Base-by-base conservation (phyloP, 2,329 filamentous ascomycete species). In the Pseudogymnoascus sp. region DNA sequence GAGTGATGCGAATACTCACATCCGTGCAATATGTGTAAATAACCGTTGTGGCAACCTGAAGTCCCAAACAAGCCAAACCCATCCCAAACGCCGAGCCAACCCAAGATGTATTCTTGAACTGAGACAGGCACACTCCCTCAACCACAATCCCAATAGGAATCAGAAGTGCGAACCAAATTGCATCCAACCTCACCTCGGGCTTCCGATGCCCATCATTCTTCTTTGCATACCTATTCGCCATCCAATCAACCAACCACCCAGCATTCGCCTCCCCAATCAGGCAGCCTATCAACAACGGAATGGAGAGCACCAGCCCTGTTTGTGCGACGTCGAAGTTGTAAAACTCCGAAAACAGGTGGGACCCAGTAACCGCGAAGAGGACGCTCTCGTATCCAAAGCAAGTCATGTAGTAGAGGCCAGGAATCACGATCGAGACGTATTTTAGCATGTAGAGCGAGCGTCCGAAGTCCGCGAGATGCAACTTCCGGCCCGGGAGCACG, bases 71-170 rank as follows among this genome's bases (percentile, higher is more conserved):
- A 5, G 72, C 71, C 40, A 75, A 73, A 0, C 69, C 72, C 65
- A 77, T 76, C 5, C 74, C 75, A 40, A 77, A 68, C 1, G 72
- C 72, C 4, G 71, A 69, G 1, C 72, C 73, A n/a, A 69, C 66
- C 71, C 72, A 75, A 35, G 71, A 67, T 8, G 71, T 71, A 16
- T 68, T 71, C 43, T 69, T 71, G 63, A 63, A 72, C 71, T 74
- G 65, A n/a, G 62, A 67, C 4, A 70, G 63, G 23, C 67, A 69
- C 0, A 68, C 61, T 12, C 70, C 70, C 21, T 70, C 63, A 40
- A 71, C 68, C 5, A 71, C 65, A n/a, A 67, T 65, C 11, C 70
- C 70, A 21, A 70, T 61, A 8, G 70, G 70, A 1, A 69, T 58
- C 31, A 71, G 63, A 8, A 71, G 62, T 16, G 67, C 66, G 25